phyloP scores from a whole-genome alignment of 2,329 filamentous ascomycete genomes.

The Verticillium nubilum region DNA sequence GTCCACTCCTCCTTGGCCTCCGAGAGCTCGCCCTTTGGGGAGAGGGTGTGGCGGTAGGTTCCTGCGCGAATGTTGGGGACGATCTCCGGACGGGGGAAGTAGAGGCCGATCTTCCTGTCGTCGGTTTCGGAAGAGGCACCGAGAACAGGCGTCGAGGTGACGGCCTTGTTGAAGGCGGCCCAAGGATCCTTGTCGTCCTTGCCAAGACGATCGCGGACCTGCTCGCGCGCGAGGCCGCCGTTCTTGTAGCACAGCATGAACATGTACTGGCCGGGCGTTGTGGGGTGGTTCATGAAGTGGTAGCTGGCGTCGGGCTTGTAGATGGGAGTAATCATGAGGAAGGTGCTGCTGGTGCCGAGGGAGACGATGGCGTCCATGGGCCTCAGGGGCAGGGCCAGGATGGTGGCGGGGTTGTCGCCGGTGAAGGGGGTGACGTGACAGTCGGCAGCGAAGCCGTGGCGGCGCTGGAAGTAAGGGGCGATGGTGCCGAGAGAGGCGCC shows the following conservation, averaged over 20 bases:
- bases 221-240: conserved; percentile 86
- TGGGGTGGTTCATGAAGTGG: conserved; percentile 98
- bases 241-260: conserved; percentile 99
- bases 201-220: conserved; percentile 66
- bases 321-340: conserved; percentile 91
- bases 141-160: conserved; percentile 64
- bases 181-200: conserved; percentile 47
- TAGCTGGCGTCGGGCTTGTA: conserved; percentile 88
- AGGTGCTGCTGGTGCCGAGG: conserved; percentile 91
- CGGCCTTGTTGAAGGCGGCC: conserved; percentile 72
- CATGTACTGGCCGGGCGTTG: conserved; percentile 89
- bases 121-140: conserved; percentile 50
- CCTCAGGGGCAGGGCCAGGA: conserved; percentile 81
- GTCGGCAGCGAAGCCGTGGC: conserved; percentile 70
- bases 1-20: conserved; percentile 35
- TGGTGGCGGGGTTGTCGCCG: conserved; percentile 93
- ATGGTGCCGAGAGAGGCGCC: conserved; percentile 72
- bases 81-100: conserved; percentile 92
- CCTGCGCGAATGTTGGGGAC: conserved; percentile 85
- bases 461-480: conserved; percentile 69
- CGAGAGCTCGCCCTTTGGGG: conserved; percentile 46
- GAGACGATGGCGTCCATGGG: conserved; percentile 91
- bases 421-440: conserved; percentile 84
- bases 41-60: conserved; percentile 74
- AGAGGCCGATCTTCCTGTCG: conserved; percentile 81